Evolutionary conservation across 306 rosid species (phyloP).

Genomic region (Cucurbita pepo): DNA sequence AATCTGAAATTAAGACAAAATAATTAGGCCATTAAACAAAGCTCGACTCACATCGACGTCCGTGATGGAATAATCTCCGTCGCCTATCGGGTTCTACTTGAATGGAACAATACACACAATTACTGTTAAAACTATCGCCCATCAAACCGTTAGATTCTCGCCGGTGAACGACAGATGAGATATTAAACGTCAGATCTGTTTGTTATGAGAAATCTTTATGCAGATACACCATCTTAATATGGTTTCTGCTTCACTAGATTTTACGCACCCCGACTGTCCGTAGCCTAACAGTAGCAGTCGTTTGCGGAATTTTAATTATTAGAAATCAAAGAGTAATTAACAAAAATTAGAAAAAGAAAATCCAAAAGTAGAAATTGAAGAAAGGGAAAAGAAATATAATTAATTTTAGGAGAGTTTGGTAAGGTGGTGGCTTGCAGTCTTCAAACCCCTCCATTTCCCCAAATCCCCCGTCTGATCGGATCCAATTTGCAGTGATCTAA

Average conservation of each 20-base stretch:
- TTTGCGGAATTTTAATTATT: not conserved
- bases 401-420: not conserved
- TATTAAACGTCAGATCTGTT: not conserved
- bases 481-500: not conserved
- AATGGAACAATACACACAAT: not conserved
- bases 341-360: not conserved
- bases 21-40: not conserved
- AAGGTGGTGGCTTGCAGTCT: not conserved
- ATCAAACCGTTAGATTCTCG: not conserved
- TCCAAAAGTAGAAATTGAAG: not conserved
- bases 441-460: not conserved
- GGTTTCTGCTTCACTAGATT: not conserved
- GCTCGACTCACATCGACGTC: not conserved
- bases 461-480: not conserved
- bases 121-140: not conserved
- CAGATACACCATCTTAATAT: not conserved
- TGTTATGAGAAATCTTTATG: not conserved
- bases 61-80: not conserved
- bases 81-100: not conserved
- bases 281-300: not conserved
- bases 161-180: not conserved
- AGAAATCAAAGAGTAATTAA: not conserved
- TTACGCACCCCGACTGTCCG: not conserved
- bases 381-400: too few species aligned
- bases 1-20: not conserved